Base-by-base conservation (phyloP, 345 rosid species). In the Murraya koenigii region DNA sequence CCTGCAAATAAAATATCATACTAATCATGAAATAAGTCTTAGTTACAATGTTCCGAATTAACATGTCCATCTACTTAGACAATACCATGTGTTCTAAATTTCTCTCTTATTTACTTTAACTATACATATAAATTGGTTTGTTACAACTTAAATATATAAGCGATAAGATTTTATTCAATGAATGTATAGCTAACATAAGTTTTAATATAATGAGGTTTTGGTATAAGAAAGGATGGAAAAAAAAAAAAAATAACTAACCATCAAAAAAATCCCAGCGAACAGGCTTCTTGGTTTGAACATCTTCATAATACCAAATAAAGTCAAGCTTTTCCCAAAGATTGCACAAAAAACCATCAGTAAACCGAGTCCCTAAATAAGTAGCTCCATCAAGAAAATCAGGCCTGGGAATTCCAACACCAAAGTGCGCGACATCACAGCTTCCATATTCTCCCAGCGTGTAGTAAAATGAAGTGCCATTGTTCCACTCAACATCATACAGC, bases 351-450 rank as follows among this genome's bases (percentile, higher is more conserved):
- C 88, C 88, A 77, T 85, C 88, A 17, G 77, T 62, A 11, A 71
- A 52, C 32, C 28, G 22, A 13, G 85, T 83, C 30, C 86, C 88
- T 2, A 86, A 55, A 72, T 83, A 86, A 35, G 44, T 13, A 8
- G 88, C 81, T 35, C 71, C 83, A 7, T 81, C 80, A 23, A 83
- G 88, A 81, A 83, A 85, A 77, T 86, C 86, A n/a, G 85, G 86
- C 71, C 80, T 79, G 3, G 84, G 86, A 71, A 86, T 81, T 5
- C 88, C 86, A 5, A 83, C 82, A 8, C 30, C 88, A 39, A 63
- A 77, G 0, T 76, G 56, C 65, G 68, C 64, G 59, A 39, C 11
- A 32, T 75, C 55, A 66, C 88, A 85, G 1, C 58, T 66, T 2
- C 14, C 68, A 6, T 76, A 69, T n/a, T 47, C 75, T 8, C 80